These are phyloP conservation scores for Aspergillus cristatus DNA, from an alignment of 495 filamentous ascomycete genomes.

Conservation along the genomic window DNA sequence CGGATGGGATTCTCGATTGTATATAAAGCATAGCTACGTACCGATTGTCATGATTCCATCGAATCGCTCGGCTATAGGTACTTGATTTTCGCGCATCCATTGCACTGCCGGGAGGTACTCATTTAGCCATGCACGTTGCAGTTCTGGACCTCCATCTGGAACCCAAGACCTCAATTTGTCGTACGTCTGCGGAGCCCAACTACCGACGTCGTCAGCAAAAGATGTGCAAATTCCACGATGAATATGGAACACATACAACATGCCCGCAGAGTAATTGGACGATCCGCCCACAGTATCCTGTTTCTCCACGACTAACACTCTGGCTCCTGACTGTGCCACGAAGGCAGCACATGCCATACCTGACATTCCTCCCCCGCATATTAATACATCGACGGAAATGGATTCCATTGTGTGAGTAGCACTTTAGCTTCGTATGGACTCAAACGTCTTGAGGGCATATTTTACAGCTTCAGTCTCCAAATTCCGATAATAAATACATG, in stretches of 20 bases:
- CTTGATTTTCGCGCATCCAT: conserved; percentile 19
- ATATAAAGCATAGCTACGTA: conserved; percentile 1
- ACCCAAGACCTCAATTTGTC: conserved; percentile 17
- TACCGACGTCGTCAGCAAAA: background rate
- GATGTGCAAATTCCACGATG: background rate
- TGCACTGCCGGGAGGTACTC: conserved; percentile 19
- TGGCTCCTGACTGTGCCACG: conserved; percentile 14
- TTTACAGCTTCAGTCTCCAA: no score
- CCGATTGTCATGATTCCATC: conserved; percentile 24
- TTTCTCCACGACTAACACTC: conserved; percentile 16
- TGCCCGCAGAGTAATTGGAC: conserved; percentile 18
- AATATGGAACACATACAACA: conserved; percentile 12
- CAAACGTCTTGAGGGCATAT: no score
- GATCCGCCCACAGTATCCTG: conserved; percentile 14
- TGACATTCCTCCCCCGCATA: conserved; percentile 24
- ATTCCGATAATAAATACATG: no score
- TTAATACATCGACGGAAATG: conserved; percentile 14
- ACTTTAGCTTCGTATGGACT: no score
- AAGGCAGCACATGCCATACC: conserved; percentile 22
- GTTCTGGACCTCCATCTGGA: conserved; percentile 12
- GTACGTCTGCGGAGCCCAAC: conserved; percentile 17
- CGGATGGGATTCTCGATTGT: no score
- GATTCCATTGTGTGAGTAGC: conserved; percentile 15
- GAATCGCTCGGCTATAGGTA: conserved; percentile 16
- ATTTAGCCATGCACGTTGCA: conserved; percentile 16